Evolutionary conservation across 2,329 filamentous ascomycete genomes (phyloP).

Genomic region (Alternaria brassicicola): DNA sequence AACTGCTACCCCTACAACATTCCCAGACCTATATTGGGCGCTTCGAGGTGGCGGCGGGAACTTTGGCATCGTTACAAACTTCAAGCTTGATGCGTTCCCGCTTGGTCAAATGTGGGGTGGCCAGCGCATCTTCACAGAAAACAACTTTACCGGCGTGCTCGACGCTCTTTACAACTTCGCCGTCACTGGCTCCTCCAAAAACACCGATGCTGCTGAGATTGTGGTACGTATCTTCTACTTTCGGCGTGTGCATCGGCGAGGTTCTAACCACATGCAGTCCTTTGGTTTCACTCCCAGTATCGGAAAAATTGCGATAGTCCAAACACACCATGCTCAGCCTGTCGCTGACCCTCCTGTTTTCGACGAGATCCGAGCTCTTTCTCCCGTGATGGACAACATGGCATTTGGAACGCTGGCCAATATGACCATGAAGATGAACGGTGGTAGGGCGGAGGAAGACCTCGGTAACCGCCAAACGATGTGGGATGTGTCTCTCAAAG

Average conservation of each 20-base stretch:
- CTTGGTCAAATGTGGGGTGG: conserved; percentile 19
- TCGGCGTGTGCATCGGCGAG: conserved; percentile 5
- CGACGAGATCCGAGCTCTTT: conserved; percentile 31
- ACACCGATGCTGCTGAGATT: conserved; percentile 35
- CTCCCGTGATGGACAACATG: conserved; percentile 28
- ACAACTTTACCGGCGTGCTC: conserved; percentile 13
- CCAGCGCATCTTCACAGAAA: conserved; percentile 22
- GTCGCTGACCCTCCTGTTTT: conserved; percentile 34
- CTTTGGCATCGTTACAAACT: conserved; percentile 43
- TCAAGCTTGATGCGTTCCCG: conserved; percentile 23
- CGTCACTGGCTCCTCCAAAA: conserved; percentile 19
- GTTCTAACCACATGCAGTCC: neutral
- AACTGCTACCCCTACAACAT: conserved; percentile 30
- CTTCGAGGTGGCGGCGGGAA: conserved; percentile 44
- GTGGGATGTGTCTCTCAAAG: conserved; percentile 37
- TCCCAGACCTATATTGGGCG: conserved; percentile 47
- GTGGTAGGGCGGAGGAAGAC: conserved; percentile 19
- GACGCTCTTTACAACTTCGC: conserved; percentile 16
- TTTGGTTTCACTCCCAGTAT: conserved; percentile 13
- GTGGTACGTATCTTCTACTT: conserved; percentile 16
- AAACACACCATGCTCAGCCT: conserved; percentile 31
- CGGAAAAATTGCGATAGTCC: conserved; percentile 30
- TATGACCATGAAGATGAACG: conserved; percentile 28
- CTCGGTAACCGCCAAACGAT: conserved; percentile 31
- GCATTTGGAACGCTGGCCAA: conserved; percentile 27